A percentile compares a stretch with the other conserved stretches of the same genome.
Evolutionary conservation across 139 green algal species (phyloP).

Genomic region (Pycnococcus provasolii): DNA sequence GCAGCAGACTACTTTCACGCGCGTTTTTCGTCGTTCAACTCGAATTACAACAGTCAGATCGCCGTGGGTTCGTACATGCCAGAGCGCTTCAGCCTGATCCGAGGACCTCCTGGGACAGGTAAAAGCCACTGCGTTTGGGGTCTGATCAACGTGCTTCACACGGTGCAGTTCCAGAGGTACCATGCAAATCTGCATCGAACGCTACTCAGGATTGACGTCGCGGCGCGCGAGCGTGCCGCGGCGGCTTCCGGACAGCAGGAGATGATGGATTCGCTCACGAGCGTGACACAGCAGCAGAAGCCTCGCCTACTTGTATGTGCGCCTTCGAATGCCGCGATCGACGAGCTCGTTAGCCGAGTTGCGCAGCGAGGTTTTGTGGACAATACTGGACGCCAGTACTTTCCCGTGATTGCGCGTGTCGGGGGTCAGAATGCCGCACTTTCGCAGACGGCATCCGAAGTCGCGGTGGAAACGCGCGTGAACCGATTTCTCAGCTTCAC

Average conservation of each 20-base stretch:
- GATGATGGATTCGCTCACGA: no score
- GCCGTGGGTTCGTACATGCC: no score
- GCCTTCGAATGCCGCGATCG: conserved; percentile 83
- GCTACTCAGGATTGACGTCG: background rate
- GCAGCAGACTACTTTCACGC: no score
- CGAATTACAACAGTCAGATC: no score
- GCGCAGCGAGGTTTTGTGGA: conserved; percentile 58
- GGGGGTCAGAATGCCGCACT: background rate
- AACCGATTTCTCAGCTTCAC: no score
- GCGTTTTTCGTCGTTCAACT: no score
- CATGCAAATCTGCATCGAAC: conserved; percentile 26
- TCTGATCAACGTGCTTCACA: conserved; percentile 84
- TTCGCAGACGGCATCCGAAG: no score
- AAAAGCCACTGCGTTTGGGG: conserved; percentile 88
- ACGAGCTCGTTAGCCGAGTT: conserved; percentile 84
- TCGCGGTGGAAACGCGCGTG: no score
- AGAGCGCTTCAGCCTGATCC: conserved; percentile 49
- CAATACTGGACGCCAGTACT: conserved; percentile 21
- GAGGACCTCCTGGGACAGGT: conserved; percentile 79
- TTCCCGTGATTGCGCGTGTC: conserved; percentile 24
- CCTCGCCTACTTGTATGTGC: conserved; percentile 75
- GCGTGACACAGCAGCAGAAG: conserved; percentile 1
- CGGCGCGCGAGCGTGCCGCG: no score
- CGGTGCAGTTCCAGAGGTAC: conserved; percentile 61
- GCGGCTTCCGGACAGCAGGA: no score